Evolutionary conservation across 2,329 filamentous ascomycete genomes (phyloP).

Genomic region (Rhynchosporium graminicola): DNA sequence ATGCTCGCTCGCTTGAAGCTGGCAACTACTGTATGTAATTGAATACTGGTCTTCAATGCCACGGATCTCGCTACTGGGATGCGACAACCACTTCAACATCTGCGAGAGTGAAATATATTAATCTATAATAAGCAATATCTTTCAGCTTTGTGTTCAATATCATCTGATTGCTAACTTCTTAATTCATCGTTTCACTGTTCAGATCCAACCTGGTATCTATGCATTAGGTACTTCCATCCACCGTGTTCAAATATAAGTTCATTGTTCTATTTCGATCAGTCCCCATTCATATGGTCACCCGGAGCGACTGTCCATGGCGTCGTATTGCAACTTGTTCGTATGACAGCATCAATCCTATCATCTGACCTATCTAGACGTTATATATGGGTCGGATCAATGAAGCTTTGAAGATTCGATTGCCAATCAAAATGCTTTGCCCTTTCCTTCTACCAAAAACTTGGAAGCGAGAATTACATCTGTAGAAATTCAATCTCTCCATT

Average conservation of each 20-base stretch:
- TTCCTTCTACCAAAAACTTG: too few relatives aligned
- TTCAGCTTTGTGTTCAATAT: too few relatives aligned
- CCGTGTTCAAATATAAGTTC: constrained; percentile 12
- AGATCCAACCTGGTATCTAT: too few relatives aligned
- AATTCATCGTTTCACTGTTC: too few relatives aligned
- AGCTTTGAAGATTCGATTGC: constrained; percentile 1
- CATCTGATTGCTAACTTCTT: too few relatives aligned
- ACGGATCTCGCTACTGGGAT: neutral
- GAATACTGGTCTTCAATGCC: neutral
- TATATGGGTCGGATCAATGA: neutral
- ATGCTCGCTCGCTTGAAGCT: neutral
- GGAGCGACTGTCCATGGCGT: neutral
- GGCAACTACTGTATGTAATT: constrained; percentile 4
- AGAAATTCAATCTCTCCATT: too few relatives aligned
- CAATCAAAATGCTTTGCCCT: constrained; percentile 2
- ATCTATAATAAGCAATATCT: neutral
- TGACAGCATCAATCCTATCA: constrained; percentile 8
- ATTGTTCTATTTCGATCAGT: neutral
- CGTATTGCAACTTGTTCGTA: constrained; percentile 4
- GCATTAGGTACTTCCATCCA: neutral
- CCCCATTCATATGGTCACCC: neutral
- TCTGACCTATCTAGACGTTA: neutral
- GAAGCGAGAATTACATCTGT: too few relatives aligned
- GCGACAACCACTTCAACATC: neutral
- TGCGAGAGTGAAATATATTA: constrained; percentile 2